Evolutionary conservation across 1,139 yeast species (phyloP).

Genomic region (Meyerozyma elateridarum): DNA sequence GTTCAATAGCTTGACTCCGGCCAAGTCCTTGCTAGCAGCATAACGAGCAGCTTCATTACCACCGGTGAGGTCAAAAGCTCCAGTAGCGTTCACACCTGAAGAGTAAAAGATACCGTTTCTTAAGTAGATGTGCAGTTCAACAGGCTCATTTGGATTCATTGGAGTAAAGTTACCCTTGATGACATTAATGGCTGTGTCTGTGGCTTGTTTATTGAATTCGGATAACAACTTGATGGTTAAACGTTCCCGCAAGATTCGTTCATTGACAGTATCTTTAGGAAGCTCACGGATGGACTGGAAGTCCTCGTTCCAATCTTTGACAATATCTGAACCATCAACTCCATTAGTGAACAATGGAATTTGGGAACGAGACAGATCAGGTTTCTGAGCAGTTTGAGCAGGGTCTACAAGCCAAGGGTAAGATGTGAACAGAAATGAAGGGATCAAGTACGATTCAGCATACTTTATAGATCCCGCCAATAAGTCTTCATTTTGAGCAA

Average conservation of each 20-base stretch:
- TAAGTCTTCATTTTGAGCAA: conserved; percentile 36
- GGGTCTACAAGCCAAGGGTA: conserved; percentile 71
- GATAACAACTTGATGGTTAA: conserved; percentile 65
- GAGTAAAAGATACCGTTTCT: conserved; percentile 87
- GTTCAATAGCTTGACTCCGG: conserved; percentile 66
- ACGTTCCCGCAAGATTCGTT: conserved; percentile 73
- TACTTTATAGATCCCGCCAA: conserved; percentile 44
- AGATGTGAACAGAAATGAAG: conserved; percentile 56
- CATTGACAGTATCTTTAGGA: conserved; percentile 52
- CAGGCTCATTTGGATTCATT: conserved; percentile 71
- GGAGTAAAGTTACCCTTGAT: conserved; percentile 71
- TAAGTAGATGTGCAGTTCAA: conserved; percentile 61
- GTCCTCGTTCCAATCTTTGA: conserved; percentile 88
- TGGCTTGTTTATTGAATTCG: conserved; percentile 75
- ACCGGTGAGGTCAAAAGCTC: conserved; percentile 61
- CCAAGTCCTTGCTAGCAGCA: conserved; percentile 74
- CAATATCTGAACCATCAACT: conserved; percentile 51
- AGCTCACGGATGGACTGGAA: conserved; percentile 77
- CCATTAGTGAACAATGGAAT: conserved; percentile 51
- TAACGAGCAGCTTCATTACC: conserved; percentile 86
- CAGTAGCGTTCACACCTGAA: conserved; percentile 68
- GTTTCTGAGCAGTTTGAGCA: conserved; percentile 21
- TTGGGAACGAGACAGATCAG: conserved; percentile 66
- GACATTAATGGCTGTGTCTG: conserved; percentile 74
- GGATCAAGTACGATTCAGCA: conserved; percentile 54